Base-by-base conservation (phyloP, 148 eudicot genomes). In the Amaranthus hypochondriacus region DNA sequence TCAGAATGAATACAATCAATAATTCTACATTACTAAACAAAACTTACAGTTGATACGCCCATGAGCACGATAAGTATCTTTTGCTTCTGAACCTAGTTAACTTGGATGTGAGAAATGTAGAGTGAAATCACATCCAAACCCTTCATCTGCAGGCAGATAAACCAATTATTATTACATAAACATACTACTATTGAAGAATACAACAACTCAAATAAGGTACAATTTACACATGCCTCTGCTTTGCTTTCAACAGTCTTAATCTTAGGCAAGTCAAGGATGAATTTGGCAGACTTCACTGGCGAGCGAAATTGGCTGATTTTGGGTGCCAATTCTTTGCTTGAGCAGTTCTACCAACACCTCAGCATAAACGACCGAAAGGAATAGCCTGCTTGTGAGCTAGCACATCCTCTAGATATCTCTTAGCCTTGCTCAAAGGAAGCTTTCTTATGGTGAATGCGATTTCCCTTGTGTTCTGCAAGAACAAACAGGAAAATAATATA, bases 41-140 rank as follows among this genome's bases (percentile, higher is more conserved):
- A 8, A 74, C 94, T 46, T 83, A 92, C 92, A 96, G 75, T 90
- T 92, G 50, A 92, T 92, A 49, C 97, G 83, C 73, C 97, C 97
- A 73, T 92, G 97, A 75, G 97, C 97, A 80, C 96, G 96, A 86
- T 92, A 90, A 8, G 96, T 92, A 52, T 92, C 82, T 96, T 96
- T 75, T 90, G 96, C 70, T 92, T 92, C 77, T 88, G 96, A 2
- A 92, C 97, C 75, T 92, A 92, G 82, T 92, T 92, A 9, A 92
- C 97, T 83, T 92, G 95, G 80, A 89, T 84, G 86, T 92, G 97
- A 64, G 97, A 89, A 68, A 92, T 82, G 86, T 72, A 88, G 51
- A 92, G 96, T 5, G 95, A 71, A 77, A 90, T 96, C 66, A 90
- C 91, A 82, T 92, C 97, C 78, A 90, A 73, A 21, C 97, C 97